Percentiles rank a stretch among this genome's conserved stretches.
Evolutionary conservation across 352 stramenopile species (phyloP).

Genomic region (Plasmopara viticola): DNA sequence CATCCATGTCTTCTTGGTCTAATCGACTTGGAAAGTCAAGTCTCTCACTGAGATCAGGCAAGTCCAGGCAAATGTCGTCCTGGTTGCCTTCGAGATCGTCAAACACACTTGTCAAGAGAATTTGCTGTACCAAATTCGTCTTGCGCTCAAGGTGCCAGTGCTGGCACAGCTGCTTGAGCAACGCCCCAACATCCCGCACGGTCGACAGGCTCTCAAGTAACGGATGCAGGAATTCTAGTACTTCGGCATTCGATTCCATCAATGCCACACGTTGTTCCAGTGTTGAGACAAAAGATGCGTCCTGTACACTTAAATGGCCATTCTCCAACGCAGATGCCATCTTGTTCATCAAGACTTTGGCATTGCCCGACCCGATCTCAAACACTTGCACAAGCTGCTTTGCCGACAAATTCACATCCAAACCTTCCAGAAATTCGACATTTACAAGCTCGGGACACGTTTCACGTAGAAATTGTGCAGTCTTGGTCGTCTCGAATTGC

Average conservation of each 20-base stretch:
- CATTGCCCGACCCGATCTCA: constrained; percentile 51
- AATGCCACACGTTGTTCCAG: constrained; percentile 21
- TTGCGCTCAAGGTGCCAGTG: constrained; percentile 65
- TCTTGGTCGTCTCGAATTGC: constrained; percentile 45
- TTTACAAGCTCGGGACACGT: constrained; percentile 77
- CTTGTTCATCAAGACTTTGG: constrained; percentile 66
- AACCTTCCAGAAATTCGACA: constrained; percentile 80
- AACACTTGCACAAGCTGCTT: constrained; percentile 68
- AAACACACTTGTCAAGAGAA: constrained; percentile 69
- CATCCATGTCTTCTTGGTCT: constrained; percentile 74
- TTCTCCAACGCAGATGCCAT: constrained; percentile 66
- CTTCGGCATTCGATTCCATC: constrained; percentile 48
- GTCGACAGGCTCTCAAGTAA: constrained; percentile 71
- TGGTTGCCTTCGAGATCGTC: constrained; percentile 81
- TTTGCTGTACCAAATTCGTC: constrained; percentile 54
- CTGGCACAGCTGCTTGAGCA: constrained; percentile 54
- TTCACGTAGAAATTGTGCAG: constrained; percentile 47
- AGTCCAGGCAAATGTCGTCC: constrained; percentile 57
- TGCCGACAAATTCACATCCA: constrained; percentile 46
- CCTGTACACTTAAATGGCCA: constrained; percentile 46
- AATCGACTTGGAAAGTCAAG: constrained; percentile 78
- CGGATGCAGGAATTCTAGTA: constrained; percentile 57
- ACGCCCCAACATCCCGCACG: constrained; percentile 52
- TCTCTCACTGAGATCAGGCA: constrained; percentile 46
- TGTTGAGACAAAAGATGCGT: constrained; percentile 33